phyloP scores from a whole-genome alignment of 306 rosid species.

The Quillaja saponaria region DNA sequence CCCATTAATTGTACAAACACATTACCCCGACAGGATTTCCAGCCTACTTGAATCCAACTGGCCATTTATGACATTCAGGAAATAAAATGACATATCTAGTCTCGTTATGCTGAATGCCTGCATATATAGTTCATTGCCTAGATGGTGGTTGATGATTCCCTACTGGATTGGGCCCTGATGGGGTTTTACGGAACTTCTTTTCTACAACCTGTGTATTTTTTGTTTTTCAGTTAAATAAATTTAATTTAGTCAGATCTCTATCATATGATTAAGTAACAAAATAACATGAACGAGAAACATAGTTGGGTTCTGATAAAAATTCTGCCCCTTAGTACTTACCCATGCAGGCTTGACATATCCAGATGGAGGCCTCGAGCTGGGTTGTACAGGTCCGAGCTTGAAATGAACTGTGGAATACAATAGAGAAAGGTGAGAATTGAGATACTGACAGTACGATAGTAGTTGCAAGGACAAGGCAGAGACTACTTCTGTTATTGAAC shows the following conservation, averaged over 20 bases:
- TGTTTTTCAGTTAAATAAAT: too few species aligned
- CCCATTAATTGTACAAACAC: conserved; percentile 54
- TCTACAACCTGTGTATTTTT: conserved; percentile 47
- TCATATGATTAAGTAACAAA: not conserved
- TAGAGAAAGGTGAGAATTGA: not conserved
- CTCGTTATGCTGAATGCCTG: conserved; percentile 16
- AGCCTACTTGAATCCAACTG: conserved; percentile 31
- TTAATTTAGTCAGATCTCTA: not conserved
- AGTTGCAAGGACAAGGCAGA: conserved; percentile 17
- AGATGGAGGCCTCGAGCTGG: conserved; percentile 34
- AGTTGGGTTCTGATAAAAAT: not conserved
- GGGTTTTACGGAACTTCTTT: conserved; percentile 49
- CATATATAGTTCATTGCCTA: conserved; percentile 39
- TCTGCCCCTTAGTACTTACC: conserved; percentile 32
- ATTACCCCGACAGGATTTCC: conserved; percentile 30
- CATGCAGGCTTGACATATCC: conserved; percentile 38
- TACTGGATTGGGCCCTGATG: conserved; percentile 85
- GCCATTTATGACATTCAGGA: conserved; percentile 11
- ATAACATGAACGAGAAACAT: not conserved
- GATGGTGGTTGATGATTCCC: conserved; percentile 77
- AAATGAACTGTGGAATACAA: conserved; percentile 49
- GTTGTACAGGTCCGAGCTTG: conserved; percentile 46
- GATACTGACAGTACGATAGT: conserved; percentile 4
- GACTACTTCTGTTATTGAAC: conserved; percentile 2
- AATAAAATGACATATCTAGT: conserved; percentile 29